A percentile compares a stretch with the other conserved stretches of the same genome.
These are phyloP conservation scores for Bisporella sp. DNA, from an alignment of 2,329 filamentous ascomycete genomes.

Conservation along the genomic window DNA sequence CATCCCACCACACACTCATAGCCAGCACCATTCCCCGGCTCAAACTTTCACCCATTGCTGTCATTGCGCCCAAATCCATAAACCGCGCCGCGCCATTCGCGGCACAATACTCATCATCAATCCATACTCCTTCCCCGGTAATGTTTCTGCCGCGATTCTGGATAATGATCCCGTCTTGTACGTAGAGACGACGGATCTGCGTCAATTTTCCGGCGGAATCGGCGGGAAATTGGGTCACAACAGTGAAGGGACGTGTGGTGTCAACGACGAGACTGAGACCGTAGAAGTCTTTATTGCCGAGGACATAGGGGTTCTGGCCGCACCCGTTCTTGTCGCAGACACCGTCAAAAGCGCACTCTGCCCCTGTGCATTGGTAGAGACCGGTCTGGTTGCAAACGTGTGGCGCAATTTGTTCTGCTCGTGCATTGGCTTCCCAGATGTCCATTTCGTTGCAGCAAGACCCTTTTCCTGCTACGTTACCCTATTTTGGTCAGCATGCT, in stretches of 20 bases:
- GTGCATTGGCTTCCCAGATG: conserved; percentile 55
- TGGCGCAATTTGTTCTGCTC: conserved; percentile 50
- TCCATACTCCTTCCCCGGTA: conserved; percentile 37
- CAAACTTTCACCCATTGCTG: conserved; percentile 47
- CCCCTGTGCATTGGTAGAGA: conserved; percentile 34
- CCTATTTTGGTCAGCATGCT: neutral
- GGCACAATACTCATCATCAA: conserved; percentile 48
- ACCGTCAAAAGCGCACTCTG: conserved; percentile 33
- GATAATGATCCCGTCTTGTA: conserved; percentile 46
- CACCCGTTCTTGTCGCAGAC: conserved; percentile 55
- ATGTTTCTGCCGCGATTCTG: conserved; percentile 39
- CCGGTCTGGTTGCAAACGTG: conserved; percentile 44
- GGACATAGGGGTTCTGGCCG: conserved; percentile 52
- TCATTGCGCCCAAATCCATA: conserved; percentile 45
- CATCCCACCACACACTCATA: conserved; percentile 50
- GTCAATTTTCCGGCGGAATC: conserved; percentile 3
- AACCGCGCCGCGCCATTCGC: conserved; percentile 47
- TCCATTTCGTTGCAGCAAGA: conserved; percentile 66
- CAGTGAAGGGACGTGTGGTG: conserved; percentile 44
- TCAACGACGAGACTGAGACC: conserved; percentile 44
- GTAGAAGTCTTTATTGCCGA: conserved; percentile 48
- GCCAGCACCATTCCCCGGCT: conserved; percentile 44
- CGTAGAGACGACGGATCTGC: conserved; percentile 8
- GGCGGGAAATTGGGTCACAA: conserved; percentile 53
- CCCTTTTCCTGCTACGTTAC: conserved; percentile 2